These are phyloP conservation scores for Leccinum truebloodii DNA, from an alignment of 768 basidiomycete species.

Conservation along the genomic window DNA sequence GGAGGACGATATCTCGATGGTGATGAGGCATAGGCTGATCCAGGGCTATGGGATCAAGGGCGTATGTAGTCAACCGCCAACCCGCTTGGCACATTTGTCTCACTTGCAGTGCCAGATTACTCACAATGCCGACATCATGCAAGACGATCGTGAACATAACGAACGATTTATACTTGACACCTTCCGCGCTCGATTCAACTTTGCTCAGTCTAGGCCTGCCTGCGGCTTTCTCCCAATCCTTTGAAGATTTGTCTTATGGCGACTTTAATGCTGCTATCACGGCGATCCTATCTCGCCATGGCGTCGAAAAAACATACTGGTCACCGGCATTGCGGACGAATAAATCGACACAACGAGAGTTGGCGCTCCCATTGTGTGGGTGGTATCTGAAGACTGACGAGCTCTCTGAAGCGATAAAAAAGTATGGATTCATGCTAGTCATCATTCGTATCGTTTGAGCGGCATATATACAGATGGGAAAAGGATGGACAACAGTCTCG, in stretches of 20 bases:
- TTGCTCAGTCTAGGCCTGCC: slow-evolving; percentile 11
- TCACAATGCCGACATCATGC: slow-evolving; percentile 56
- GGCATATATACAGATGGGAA: slow-evolving; percentile 59
- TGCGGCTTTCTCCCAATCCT: slow-evolving; percentile 32
- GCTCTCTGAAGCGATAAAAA: slow-evolving; percentile 52
- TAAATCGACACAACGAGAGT: slow-evolving; percentile 60
- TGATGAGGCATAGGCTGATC: slow-evolving; percentile 63
- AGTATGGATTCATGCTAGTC: slow-evolving; percentile 36
- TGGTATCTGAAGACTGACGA: slow-evolving; percentile 77
- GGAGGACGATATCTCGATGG: slow-evolving; percentile 77
- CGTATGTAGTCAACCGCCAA: slow-evolving; percentile 41
- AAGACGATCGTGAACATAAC: slow-evolving; percentile 36
- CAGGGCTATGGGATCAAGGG: slow-evolving; percentile 70
- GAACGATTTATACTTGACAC: slow-evolving; percentile 10
- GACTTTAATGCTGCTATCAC: slow-evolving; percentile 57
- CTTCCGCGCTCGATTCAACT: slow-evolving; percentile 20
- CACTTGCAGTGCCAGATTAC: slow-evolving; percentile 44
- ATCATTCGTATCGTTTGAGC: slow-evolving; percentile 4
- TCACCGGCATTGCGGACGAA: slow-evolving; percentile 56
- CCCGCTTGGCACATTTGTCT: background rate
- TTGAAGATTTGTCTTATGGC: slow-evolving; percentile 46
- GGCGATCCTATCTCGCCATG: slow-evolving; percentile 40
- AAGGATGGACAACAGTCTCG: slow-evolving; percentile 66
- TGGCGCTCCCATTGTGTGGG: slow-evolving; percentile 72
- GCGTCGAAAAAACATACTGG: slow-evolving; percentile 46